Conservation (phyloP, 371 early-diverging fungal genomes). For the Umbelopsis sp. region DNA sequence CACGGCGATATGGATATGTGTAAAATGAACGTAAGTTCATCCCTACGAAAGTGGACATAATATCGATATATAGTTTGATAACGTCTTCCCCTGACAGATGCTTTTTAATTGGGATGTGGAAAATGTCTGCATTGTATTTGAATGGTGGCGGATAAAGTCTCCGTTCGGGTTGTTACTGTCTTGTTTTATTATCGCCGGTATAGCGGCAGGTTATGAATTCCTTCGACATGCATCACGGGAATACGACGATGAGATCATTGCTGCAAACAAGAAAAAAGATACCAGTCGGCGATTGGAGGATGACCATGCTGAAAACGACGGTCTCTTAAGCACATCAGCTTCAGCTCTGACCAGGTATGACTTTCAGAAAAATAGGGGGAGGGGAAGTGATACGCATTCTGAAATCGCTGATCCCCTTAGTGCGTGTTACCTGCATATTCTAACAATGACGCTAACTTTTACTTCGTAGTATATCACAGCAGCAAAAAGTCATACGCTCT, state of each 20-base stretch:
- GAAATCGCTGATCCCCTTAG: slow-evolving; percentile 10
- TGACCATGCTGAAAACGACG: slow-evolving; percentile 23
- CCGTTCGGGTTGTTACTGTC: slow-evolving; percentile 54
- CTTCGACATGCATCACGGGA: slow-evolving; percentile 47
- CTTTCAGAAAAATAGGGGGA: neutral
- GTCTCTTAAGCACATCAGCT: slow-evolving; percentile 24
- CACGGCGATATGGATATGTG: slow-evolving; percentile 13
- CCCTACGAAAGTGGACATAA: neutral
- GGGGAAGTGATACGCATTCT: neutral
- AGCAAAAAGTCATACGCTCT: slow-evolving; percentile 55
- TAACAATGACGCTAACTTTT: neutral
- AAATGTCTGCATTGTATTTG: slow-evolving; percentile 73
- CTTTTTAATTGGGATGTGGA: slow-evolving; percentile 74
- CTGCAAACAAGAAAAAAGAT: slow-evolving; percentile 34
- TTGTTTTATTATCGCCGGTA: slow-evolving; percentile 54
- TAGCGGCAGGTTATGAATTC: slow-evolving; percentile 65
- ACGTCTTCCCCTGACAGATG: slow-evolving; percentile 52
- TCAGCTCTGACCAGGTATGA: slow-evolving; percentile 24
- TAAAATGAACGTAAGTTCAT: slow-evolving; percentile 11
- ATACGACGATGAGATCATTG: slow-evolving; percentile 49
- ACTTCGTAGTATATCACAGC: slow-evolving; percentile 35
- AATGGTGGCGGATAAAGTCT: slow-evolving; percentile 69
- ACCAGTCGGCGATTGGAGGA: slow-evolving; percentile 23
- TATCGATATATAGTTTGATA: neutral
- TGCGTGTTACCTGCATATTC: neutral